These are phyloP conservation scores for Fonsecaea multimorphosa DNA, from an alignment of 2,329 filamentous ascomycete species.

Conservation along the genomic window DNA sequence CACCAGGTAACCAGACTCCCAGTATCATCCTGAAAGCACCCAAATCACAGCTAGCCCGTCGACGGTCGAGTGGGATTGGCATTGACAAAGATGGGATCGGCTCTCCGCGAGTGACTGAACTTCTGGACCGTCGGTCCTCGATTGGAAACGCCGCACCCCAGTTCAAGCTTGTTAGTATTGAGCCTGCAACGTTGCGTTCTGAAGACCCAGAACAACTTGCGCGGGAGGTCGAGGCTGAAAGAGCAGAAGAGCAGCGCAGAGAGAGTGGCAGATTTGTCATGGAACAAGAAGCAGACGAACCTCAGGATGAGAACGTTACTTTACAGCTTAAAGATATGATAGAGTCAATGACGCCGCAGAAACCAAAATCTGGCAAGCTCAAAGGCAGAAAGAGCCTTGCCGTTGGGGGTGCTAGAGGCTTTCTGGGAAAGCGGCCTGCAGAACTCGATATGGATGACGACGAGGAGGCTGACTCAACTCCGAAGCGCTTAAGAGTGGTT, in stretches of 20 bases:
- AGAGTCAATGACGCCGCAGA: conserved; percentile 76
- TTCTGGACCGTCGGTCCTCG: conserved; percentile 73
- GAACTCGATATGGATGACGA: conserved; percentile 71
- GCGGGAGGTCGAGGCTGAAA: conserved; percentile 67
- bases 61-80: conserved; percentile 70
- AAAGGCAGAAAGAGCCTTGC: conserved; percentile 77
- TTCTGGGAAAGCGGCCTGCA: conserved; percentile 74
- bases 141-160: conserved; percentile 69
- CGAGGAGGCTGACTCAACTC: conserved; percentile 61
- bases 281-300: conserved; percentile 58
- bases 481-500: conserved; percentile 70
- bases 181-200: conserved; percentile 63
- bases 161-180: conserved; percentile 63
- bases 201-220: conserved; percentile 69
- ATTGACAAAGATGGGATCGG: conserved; percentile 74
- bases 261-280: conserved; percentile 65
- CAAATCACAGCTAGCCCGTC: conserved; percentile 48
- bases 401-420: conserved; percentile 73
- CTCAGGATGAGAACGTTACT: conserved; percentile 67
- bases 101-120: conserved; percentile 73
- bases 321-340: conserved; percentile 78
- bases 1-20: conserved; percentile 66
- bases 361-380: conserved; percentile 55
- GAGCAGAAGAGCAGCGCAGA: conserved; percentile 64
- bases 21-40: conserved; percentile 67